A percentile compares a stretch with the other conserved stretches of the same genome.
phyloP scores from a whole-genome alignment of 2,329 filamentous ascomycete genomes.

The Septoria linicola region DNA sequence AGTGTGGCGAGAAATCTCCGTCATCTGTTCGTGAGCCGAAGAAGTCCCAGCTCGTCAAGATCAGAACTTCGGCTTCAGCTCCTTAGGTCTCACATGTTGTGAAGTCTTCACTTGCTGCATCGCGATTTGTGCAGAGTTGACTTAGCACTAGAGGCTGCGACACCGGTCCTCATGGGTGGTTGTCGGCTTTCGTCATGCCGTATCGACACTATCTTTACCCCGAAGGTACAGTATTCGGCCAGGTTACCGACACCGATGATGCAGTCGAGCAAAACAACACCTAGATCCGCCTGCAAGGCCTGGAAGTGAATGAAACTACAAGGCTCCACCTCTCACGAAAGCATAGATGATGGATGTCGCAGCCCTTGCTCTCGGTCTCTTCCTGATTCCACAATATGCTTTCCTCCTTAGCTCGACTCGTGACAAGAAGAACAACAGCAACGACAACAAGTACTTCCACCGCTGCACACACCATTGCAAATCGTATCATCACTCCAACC shows the following conservation, averaged over 20 bases:
- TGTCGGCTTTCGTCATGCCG: not conserved
- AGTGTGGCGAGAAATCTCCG: conserved; percentile 2
- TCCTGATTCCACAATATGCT: conserved; percentile 5
- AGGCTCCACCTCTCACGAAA: not conserved
- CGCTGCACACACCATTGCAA: too few species aligned
- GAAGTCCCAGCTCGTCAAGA: not conserved
- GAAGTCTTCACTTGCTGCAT: conserved; percentile 2
- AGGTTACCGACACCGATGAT: not conserved
- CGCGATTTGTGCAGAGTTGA: not conserved
- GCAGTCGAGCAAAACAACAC: not conserved
- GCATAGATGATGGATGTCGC: not conserved
- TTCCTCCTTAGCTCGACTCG: conserved; percentile 5
- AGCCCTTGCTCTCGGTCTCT: conserved; percentile 1
- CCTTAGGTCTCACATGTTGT: not conserved
- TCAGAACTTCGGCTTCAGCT: conserved; percentile 3
- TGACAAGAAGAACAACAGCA: not conserved
- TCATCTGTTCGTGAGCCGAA: conserved; percentile 4
- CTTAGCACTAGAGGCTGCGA: not conserved
- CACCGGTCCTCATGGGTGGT: not conserved
- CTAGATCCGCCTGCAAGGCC: not conserved
- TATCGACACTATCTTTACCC: not conserved
- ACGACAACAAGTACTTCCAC: not conserved
- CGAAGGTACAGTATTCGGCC: not conserved
- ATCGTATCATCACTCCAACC: too few species aligned
- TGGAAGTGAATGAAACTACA: not conserved